Percentiles rank a stretch among this genome's conserved stretches.
Evolutionary conservation across 106 monocot genomes (phyloP).

Genomic region (Xerophyta viscosa): DNA sequence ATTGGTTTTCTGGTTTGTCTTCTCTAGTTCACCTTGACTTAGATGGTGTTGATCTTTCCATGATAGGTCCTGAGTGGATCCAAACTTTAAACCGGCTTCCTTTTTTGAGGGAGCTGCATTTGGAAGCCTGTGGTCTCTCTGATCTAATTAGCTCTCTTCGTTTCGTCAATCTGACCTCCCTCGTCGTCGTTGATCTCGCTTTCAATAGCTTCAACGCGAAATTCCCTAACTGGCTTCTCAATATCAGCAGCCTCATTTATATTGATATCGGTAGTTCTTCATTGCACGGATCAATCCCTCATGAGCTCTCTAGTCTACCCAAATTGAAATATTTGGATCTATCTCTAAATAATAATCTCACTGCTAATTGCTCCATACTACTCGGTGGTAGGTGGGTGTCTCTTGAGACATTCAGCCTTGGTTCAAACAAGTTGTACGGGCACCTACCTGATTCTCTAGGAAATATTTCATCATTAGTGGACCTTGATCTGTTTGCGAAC

Average conservation of each 20-base stretch:
- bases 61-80: neutral
- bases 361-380: neutral
- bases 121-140: neutral
- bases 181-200: slow-evolving; percentile 5
- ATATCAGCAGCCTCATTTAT: slow-evolving; percentile 5
- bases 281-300: neutral
- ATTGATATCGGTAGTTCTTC: neutral
- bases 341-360: slow-evolving; percentile 1
- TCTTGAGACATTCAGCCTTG: neutral
- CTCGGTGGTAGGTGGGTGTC: neutral
- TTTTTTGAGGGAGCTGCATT: slow-evolving; percentile 1
- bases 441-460: neutral
- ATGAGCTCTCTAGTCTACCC: neutral
- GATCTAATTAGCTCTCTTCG: neutral
- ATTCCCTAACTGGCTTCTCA: slow-evolving; percentile 10
- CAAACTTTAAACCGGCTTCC: slow-evolving; percentile 5
- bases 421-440: slow-evolving; percentile 3
- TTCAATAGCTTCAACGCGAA: slow-evolving; percentile 4
- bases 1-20: slow-evolving; percentile 17
- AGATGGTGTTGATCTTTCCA: slow-evolving; percentile 7
- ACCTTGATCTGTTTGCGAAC: slow-evolving; percentile 3
- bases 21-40: slow-evolving; percentile 8
- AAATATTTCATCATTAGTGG: slow-evolving; percentile 6
- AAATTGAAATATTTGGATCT: slow-evolving; percentile 9
- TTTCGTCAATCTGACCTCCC: slow-evolving; percentile 8